phyloP scores from a whole-genome alignment of 352 stramenopile species.

The Globisporangium spiculum region DNA sequence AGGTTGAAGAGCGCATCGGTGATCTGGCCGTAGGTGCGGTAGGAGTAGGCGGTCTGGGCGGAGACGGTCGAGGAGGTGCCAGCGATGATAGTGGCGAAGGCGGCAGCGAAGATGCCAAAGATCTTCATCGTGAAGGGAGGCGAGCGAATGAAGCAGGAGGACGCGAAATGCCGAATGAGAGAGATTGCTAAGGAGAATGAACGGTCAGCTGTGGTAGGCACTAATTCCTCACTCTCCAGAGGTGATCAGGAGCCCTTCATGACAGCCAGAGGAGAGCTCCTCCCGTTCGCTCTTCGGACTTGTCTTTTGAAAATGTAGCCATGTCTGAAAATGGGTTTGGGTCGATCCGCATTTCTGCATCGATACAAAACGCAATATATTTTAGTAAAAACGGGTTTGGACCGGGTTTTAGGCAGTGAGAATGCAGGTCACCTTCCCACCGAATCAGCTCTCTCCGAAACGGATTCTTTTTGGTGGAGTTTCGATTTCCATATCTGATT shows the following conservation, averaged over 20 bases:
- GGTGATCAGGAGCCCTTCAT: neutral
- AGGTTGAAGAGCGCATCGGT: constrained; percentile 54
- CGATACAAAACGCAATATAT: neutral
- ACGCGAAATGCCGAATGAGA: neutral
- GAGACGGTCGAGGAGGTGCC: neutral
- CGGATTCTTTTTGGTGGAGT: constrained; percentile 1
- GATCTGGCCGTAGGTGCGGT: constrained; percentile 73
- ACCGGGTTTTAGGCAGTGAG: neutral
- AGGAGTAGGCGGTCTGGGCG: constrained; percentile 28
- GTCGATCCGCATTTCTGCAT: neutral
- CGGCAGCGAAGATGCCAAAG: neutral
- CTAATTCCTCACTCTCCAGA: too few relatives aligned
- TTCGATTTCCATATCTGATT: constrained; percentile 12
- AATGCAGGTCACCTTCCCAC: neutral
- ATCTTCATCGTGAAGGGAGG: constrained; percentile 2
- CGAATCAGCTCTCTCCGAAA: constrained; percentile 2
- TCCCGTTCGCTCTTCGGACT: neutral
- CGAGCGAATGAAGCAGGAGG: neutral
- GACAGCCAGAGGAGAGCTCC: neutral
- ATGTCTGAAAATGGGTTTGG: constrained; percentile 5
- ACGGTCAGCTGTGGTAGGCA: too few relatives aligned
- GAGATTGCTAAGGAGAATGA: neutral
- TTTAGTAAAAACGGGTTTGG: neutral
- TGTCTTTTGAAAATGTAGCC: constrained; percentile 4
- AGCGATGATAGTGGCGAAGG: neutral